These are phyloP conservation scores for Ogataea chonburiensis DNA, from an alignment of 805 yeast species.

Conservation along the genomic window DNA sequence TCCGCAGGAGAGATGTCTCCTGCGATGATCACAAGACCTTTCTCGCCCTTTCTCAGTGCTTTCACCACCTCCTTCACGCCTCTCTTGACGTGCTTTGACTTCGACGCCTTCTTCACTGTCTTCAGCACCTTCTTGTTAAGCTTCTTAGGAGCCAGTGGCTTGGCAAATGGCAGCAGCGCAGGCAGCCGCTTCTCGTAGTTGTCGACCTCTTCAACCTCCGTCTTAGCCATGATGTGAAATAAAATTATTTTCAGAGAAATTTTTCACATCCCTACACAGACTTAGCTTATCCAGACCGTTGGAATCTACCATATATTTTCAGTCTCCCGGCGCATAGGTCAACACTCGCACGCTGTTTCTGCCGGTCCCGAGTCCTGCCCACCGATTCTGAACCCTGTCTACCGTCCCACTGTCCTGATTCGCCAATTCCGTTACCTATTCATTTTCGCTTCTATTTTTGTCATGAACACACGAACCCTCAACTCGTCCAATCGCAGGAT, in stretches of 20 bases:
- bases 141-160: slow-evolving; percentile 94
- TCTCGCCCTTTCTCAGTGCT: slow-evolving; percentile 96
- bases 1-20: slow-evolving; percentile 98
- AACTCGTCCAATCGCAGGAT: slow-evolving; percentile 12
- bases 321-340: too few species aligned
- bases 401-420: too few species aligned
- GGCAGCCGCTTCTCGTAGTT: slow-evolving; percentile 91
- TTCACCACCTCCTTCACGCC: slow-evolving; percentile 99
- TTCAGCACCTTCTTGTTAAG: slow-evolving; percentile 92
- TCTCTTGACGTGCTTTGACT: slow-evolving; percentile 96
- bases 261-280: slow-evolving; percentile 10
- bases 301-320: too few species aligned
- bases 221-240: slow-evolving; percentile 42
- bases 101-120: slow-evolving; percentile 96
- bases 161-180: slow-evolving; percentile 87
- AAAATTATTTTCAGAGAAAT: slow-evolving; percentile 3
- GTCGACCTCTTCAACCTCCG: slow-evolving; percentile 49
- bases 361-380: too few species aligned
- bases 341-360: too few species aligned
- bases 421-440: too few species aligned
- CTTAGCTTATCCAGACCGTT: too few species aligned
- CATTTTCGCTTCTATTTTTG: too few species aligned
- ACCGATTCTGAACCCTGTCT: too few species aligned
- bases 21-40: slow-evolving; percentile 93
- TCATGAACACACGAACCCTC: not conserved